phyloP scores from a whole-genome alignment of 202 grass and related monocot species.

The Brachypodium distachyon region DNA sequence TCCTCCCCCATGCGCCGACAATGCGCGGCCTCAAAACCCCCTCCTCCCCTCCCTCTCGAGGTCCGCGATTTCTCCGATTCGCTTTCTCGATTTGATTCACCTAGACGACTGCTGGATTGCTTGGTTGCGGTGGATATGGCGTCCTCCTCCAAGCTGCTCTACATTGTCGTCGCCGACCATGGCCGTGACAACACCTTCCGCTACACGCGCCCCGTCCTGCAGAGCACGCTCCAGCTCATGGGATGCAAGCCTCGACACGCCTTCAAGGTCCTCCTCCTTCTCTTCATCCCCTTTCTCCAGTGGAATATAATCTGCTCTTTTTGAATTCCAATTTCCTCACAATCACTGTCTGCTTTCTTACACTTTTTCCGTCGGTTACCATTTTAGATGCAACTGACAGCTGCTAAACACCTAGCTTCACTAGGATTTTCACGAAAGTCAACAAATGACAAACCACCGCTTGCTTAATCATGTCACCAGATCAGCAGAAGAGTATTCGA shows the following conservation, averaged over 20 bases:
- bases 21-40: neutral
- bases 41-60: neutral
- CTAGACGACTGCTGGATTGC: no score
- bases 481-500: constrained; percentile 91
- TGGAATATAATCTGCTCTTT: neutral
- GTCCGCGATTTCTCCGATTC: neutral
- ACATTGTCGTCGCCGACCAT: constrained; percentile 9
- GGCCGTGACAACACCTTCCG: neutral
- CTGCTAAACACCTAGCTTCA: neutral
- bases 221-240: constrained; percentile 19
- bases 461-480: constrained; percentile 22
- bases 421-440: neutral
- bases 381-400: neutral
- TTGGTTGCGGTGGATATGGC: neutral
- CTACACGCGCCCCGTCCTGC: constrained; percentile 9
- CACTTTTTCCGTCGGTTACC: no score
- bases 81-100: neutral
- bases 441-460: neutral
- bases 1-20: neutral
- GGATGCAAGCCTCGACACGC: constrained; percentile 10
- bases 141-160: neutral
- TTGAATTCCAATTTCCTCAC: neutral
- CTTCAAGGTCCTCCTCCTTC: neutral
- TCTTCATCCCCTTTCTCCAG: neutral
- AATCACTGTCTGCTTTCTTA: no score